Evolutionary conservation across 805 yeast species (phyloP), one percentile per base, ranked within the genome.

Genomic region (Starmerella powellii): DNA sequence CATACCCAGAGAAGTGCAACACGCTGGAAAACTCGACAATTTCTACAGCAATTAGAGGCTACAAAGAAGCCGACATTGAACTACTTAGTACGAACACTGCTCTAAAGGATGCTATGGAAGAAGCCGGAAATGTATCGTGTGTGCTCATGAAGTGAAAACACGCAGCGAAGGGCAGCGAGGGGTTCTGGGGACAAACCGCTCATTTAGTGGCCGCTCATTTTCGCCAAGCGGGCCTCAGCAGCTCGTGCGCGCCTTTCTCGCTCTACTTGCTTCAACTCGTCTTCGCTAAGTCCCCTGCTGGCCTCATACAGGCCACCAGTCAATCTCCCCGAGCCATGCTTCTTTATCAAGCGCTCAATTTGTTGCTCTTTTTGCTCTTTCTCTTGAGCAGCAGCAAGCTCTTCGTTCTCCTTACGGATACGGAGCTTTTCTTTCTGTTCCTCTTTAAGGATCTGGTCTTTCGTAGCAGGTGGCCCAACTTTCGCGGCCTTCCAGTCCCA

Each of bases 161-260:
- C 11, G 10, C 10, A 29, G 18, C 17, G 26, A 23, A 6, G 26
- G 26, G 10, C 26, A 23, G 26, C 26, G 6, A 23, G 10, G 10
- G 10, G 10, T 23, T 23, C 10, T 23, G 10, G 26, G 10, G 10
- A 23, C 26, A 23, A 6, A 6, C 6, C 26, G 10, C 6, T 23
- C 10, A 23, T 23, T 23, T 23, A 23, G 6, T 23, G 10, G 3
- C 37, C 18, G 13, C 18, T 21, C 8, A 37, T 4, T n/a, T 15
- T 29, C 6, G 40, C 23, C 54, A 83, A 53, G 52, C 98, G 69
- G 0, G 88, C 94, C 59, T 91, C 97, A 0, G 94, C 96, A 0
- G 98, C 98, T 42, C 97, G 71, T 1, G 96, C 96, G 41, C 97
- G 69, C 56, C 87, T 87, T 55, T 91, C 98, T 46, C 98, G 73